Evolutionary conservation across 208 protist species (phyloP), one percentile per base, ranked within the genome.

Genomic region (Trypanosoma congolense): DNA sequence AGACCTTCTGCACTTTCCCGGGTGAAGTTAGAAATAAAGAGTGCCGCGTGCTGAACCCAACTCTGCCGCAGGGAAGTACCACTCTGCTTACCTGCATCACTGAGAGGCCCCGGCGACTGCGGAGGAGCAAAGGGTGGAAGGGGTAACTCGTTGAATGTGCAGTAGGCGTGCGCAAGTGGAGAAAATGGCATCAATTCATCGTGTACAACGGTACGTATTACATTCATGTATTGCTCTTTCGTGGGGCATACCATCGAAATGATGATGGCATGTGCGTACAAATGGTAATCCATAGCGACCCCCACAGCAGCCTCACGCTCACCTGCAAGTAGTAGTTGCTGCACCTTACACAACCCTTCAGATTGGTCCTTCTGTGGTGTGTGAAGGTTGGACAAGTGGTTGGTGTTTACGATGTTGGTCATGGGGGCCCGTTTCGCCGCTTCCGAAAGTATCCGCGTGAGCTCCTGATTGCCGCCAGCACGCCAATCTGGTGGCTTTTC

Each of bases 191-290:
- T 33, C 29, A 93, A 61, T 54, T 87, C 73, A 54, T 80, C 41
- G 38, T 74, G 30, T 38, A 78, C 75, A 12, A 90, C 61, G 18
- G 79, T 77, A 45, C 74, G 65, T 41, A 93, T 77, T 33, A 56
- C 77, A 49, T 64, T 56, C 49, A 84, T 64, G 56, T 88, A 90
- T 21, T 70, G 48, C 44, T 87, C 86, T 55, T 83, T 87, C 21
- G 63, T 83, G n/a, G 71, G 66, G 57, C 86, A 93, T 77, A 93
- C 83, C 86, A 93, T 88, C 12, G 82, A 64, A 50, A 93, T 90
- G 29, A 93, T 73, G n/a, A 93, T 58, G 10, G 86, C 86, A 53
- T 93, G 81, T 1, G 65, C 56, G 56, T 85, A 77, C 4, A 93
- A 69, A 26, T 55, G 48, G 28, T 75, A 47, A 10, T 75, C 49